Conservation (phyloP, 768 basidiomycete genomes). For the Candolleomyces efflorescens region DNA sequence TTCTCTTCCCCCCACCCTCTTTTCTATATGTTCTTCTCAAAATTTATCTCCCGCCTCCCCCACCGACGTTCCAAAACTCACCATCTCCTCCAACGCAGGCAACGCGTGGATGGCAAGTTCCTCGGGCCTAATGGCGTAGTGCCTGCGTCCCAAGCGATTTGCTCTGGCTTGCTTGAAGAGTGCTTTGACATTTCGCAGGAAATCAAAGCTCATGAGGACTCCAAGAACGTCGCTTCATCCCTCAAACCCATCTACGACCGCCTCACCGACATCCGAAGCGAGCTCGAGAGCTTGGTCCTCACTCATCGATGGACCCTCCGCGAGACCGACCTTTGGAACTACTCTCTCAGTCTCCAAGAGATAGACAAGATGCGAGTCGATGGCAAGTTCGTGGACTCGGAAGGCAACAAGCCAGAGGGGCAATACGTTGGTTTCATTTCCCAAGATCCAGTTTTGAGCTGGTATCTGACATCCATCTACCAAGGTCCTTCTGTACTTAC, state of each 20-base stretch:
- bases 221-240: constrained; percentile 78
- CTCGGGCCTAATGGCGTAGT: constrained; percentile 86
- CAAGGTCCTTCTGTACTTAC: constrained; percentile 87
- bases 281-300: constrained; percentile 87
- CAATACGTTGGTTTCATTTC: constrained; percentile 72
- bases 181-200: constrained; percentile 96
- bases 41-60: constrained; percentile 12
- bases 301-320: constrained; percentile 97
- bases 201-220: constrained; percentile 90
- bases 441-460: neutral
- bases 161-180: constrained; percentile 90
- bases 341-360: constrained; percentile 88
- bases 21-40: constrained; percentile 7
- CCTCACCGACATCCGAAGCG: constrained; percentile 75
- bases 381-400: constrained; percentile 93
- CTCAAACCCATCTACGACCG: constrained; percentile 94
- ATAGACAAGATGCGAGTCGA: constrained; percentile 97
- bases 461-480: neutral
- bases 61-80: neutral
- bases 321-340: constrained; percentile 93
- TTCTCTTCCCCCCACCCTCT: constrained; percentile 10
- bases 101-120: constrained; percentile 95
- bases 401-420: constrained; percentile 87
- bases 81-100: constrained; percentile 35
- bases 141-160: constrained; percentile 87